Evolutionary conservation across 202 grass and related monocot genomes (phyloP).

Genomic region (Zoysia matrella): DNA sequence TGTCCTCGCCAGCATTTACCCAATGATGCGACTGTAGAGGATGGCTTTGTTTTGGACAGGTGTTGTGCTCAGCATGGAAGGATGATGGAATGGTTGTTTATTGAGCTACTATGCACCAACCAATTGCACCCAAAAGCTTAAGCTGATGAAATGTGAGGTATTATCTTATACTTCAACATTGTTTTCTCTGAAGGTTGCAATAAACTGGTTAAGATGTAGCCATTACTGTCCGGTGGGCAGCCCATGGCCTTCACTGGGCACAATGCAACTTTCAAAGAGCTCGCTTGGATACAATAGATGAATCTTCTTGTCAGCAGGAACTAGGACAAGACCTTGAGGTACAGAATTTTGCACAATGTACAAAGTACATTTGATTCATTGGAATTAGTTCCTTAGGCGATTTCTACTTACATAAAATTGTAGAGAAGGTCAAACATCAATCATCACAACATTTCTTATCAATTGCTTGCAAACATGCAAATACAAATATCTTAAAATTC

Average conservation of each 20-base stretch:
- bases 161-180: background rate
- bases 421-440: conserved; percentile 6
- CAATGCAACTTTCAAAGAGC: conserved; percentile 66
- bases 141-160: no score
- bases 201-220: conserved; percentile 76
- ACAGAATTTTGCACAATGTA: background rate
- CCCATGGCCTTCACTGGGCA: conserved; percentile 57
- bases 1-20: background rate
- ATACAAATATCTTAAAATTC: background rate
- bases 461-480: background rate
- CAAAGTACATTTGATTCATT: background rate
- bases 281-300: conserved; percentile 74
- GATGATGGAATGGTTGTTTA: conserved; percentile 67
- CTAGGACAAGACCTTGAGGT: conserved; percentile 23
- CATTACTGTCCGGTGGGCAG: conserved; percentile 70
- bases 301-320: conserved; percentile 79
- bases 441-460: background rate
- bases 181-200: conserved; percentile 73
- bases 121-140: no score
- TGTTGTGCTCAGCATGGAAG: conserved; percentile 77
- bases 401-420: conserved; percentile 19
- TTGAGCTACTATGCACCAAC: no score
- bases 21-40: background rate
- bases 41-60: conserved; percentile 45
- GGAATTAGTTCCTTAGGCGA: conserved; percentile 22